A percentile compares a stretch with the other conserved stretches of the same genome.
phyloP scores from a whole-genome alignment of 176 grass and related monocot species.

The maize (Zea mays) region Zm-B73-REFERENCE-NAM-5.0 NC_050101.1:28905001-28905500 shows the following conservation, averaged over 20 bases:
- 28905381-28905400: constrained; percentile 20
- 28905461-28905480: constrained; percentile 9
- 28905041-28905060: not conserved
- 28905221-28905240: not conserved
- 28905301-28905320: constrained; percentile 19
- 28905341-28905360: constrained; percentile 8
- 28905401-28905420: not conserved
- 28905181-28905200: not conserved
- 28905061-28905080: not conserved
- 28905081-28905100: no score
- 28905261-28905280: not conserved
- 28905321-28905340: not conserved
- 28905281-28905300: not conserved
- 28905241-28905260: not conserved
- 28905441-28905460: constrained; percentile 23
- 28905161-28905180: no score
- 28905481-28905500: constrained; percentile 8
- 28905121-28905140: no score
- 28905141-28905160: no score
- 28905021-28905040: not conserved
- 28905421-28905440: not conserved
- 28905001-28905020: not conserved
- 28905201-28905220: not conserved
- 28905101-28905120: no score
- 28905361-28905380: not conserved